Conservation (phyloP, 2,329 filamentous ascomycete species). For the Diplocarpon rosae region DNA sequence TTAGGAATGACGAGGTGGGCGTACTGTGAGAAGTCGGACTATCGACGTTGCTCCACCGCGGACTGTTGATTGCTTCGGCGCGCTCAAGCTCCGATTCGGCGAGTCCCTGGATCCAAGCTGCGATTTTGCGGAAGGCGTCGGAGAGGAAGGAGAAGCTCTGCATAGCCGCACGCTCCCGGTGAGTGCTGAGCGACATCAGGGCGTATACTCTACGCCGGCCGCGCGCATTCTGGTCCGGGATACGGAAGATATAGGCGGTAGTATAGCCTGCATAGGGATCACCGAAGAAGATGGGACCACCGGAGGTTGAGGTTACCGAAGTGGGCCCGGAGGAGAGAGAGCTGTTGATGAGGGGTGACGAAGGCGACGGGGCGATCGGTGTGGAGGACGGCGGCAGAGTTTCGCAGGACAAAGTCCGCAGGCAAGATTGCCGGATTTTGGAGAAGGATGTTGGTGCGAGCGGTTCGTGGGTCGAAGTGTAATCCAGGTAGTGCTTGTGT, state of each 20-base stretch:
- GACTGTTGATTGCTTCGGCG: constrained; percentile 12
- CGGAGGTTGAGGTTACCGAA: constrained; percentile 38
- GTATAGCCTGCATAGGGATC: constrained; percentile 55
- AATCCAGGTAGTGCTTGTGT: constrained; percentile 57
- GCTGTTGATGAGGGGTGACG: constrained; percentile 33
- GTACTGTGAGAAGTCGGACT: constrained; percentile 1
- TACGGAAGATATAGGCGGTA: constrained; percentile 59
- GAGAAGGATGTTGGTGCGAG: constrained; percentile 51
- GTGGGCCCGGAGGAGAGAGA: constrained; percentile 29
- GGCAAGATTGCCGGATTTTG: constrained; percentile 54
- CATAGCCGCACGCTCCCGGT: constrained; percentile 54
- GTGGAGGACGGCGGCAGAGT: constrained; percentile 44
- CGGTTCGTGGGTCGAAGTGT: constrained; percentile 58
- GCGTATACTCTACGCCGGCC: constrained; percentile 61
- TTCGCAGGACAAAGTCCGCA: constrained; percentile 56
- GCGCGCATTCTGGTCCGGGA: constrained; percentile 55
- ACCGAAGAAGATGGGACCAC: constrained; percentile 59
- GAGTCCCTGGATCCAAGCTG: constrained; percentile 53
- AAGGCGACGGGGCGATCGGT: constrained; percentile 29
- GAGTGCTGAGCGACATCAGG: constrained; percentile 53
- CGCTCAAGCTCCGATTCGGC: constrained; percentile 52
- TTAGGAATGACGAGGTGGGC: constrained; percentile 17
- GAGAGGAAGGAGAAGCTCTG: constrained; percentile 54
- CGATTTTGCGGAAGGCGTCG: constrained; percentile 51
- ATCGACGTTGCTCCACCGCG: neutral